Conservation (phyloP, 2,329 filamentous ascomycete species). For the Clarireedia sp. region DNA sequence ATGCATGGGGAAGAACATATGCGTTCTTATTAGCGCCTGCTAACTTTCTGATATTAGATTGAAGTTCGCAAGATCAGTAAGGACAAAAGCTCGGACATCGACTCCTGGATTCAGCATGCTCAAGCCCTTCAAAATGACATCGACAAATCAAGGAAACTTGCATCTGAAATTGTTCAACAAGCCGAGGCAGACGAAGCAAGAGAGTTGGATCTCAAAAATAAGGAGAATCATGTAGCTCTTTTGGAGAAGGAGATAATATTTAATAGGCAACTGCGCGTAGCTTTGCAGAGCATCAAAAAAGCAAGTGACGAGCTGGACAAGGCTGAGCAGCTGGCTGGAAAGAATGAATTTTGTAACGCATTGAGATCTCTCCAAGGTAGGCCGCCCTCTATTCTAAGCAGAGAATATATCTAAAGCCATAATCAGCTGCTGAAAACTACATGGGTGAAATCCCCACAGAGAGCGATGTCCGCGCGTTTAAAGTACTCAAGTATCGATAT, state of each 20-base stretch:
- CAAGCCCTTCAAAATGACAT: constrained; percentile 82
- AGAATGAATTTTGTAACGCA: constrained; percentile 48
- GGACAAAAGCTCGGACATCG: constrained; percentile 70
- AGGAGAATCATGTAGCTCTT: constrained; percentile 50
- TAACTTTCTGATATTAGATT: constrained; percentile 15
- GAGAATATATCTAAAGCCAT: constrained; percentile 14
- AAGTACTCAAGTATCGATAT: constrained; percentile 56
- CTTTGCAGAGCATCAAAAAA: constrained; percentile 44
- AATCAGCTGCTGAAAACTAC: constrained; percentile 46
- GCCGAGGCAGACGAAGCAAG: constrained; percentile 56
- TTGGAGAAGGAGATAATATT: constrained; percentile 51
- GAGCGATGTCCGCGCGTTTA: constrained; percentile 53
- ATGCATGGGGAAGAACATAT: constrained; percentile 9
- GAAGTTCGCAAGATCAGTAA: constrained; percentile 72
- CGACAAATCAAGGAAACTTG: constrained; percentile 67
- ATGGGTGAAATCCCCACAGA: constrained; percentile 53
- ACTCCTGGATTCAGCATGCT: constrained; percentile 78
- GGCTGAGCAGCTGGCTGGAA: constrained; percentile 49
- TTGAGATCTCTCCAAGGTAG: constrained; percentile 48
- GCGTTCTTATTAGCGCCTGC: background rate
- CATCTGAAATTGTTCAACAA: constrained; percentile 71
- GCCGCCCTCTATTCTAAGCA: constrained; percentile 20
- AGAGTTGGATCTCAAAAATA: constrained; percentile 27
- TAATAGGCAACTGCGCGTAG: constrained; percentile 45
- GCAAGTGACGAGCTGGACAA: constrained; percentile 55